Percentiles rank a stretch among this genome's conserved stretches.
phyloP scores from a whole-genome alignment of 345 rosid genomes.

The Euphorbia pulcherrima region DNA sequence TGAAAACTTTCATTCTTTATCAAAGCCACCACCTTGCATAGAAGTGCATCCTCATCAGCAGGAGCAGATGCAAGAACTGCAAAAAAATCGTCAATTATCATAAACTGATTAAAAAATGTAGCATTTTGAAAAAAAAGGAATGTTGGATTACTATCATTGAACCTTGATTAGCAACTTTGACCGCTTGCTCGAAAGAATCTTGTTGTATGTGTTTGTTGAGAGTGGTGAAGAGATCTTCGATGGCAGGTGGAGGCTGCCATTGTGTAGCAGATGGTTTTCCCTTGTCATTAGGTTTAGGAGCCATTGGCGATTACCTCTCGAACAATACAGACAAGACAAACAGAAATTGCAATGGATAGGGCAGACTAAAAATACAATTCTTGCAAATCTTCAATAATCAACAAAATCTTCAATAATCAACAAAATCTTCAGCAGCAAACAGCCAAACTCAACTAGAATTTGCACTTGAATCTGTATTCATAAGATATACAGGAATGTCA shows the following conservation, averaged over 20 bases:
- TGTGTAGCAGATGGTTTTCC: not conserved
- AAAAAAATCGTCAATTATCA: not conserved
- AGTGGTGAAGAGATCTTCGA: slow-evolving; percentile 14
- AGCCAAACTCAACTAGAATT: no score
- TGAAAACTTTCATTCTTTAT: slow-evolving; percentile 63
- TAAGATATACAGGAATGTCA: no score
- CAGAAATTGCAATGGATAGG: no score
- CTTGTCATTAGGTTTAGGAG: slow-evolving; percentile 14
- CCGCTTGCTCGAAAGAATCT: slow-evolving; percentile 5
- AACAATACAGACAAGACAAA: not conserved
- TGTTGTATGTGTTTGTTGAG: slow-evolving; percentile 11
- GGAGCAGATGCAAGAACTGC: slow-evolving; percentile 69
- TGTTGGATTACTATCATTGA: not conserved
- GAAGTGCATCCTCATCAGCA: slow-evolving; percentile 77
- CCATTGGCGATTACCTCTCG: slow-evolving; percentile 8
- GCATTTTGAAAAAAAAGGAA: not conserved
- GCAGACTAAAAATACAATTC: no score
- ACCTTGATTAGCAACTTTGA: slow-evolving; percentile 18
- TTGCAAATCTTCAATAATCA: no score
- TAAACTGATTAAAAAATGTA: not conserved
- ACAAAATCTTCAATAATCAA: no score
- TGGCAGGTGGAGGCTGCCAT: slow-evolving; percentile 13
- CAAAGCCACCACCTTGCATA: slow-evolving; percentile 80
- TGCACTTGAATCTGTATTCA: no score
- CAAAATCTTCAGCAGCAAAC: no score